Conservation (phyloP, 176 grass and related monocot genomes). For the Carex littledalei region DNA sequence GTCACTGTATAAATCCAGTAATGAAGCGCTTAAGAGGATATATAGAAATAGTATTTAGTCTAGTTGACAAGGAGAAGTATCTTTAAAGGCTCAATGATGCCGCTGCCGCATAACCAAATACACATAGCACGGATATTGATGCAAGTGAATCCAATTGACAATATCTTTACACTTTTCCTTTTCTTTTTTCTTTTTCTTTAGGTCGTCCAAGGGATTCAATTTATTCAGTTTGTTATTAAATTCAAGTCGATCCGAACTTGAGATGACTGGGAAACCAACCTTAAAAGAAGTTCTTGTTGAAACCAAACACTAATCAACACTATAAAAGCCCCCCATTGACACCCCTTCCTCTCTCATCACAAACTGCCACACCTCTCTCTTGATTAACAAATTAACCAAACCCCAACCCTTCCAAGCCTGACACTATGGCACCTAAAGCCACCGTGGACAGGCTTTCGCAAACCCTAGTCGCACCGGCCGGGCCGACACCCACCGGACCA, state of each 20-base stretch:
- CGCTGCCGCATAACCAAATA: not conserved
- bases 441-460: constrained; percentile 39
- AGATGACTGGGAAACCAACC: not conserved
- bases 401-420: not conserved
- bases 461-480: constrained; percentile 37
- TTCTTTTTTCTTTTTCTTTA: not conserved
- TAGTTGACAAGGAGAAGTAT: not conserved
- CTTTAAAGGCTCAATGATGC: not conserved
- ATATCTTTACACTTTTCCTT: not conserved
- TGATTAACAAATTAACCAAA: not conserved
- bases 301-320: constrained; percentile 16
- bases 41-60: not conserved
- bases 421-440: not conserved
- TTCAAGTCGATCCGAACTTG: not conserved
- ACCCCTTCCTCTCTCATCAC: constrained; percentile 11
- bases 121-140: not conserved
- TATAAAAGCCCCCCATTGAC: constrained; percentile 22
- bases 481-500: constrained; percentile 27
- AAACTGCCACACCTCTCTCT: not conserved
- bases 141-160: not conserved
- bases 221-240: not conserved
- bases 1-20: not conserved
- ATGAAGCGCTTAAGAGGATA: not conserved
- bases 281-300: not conserved
- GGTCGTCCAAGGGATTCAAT: not conserved